Evolutionary conservation across 1,139 yeast genomes (phyloP).

Genomic region (Suhomyces yuchorum): DNA sequence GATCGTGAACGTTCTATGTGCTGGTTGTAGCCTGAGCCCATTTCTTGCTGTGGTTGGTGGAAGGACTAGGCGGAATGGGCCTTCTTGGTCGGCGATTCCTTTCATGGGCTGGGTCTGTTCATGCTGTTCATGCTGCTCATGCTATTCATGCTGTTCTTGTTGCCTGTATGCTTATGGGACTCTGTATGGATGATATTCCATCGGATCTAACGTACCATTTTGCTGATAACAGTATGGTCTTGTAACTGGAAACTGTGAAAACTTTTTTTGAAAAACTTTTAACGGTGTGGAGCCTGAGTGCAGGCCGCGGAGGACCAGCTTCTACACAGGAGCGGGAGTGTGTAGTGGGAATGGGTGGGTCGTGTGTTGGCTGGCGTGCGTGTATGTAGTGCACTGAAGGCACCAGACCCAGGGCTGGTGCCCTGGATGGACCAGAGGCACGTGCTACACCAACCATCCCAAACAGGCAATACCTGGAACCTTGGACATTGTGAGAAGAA

Average conservation of each 20-base stretch:
- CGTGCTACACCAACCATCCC: not conserved
- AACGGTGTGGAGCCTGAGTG: slow-evolving; percentile 11
- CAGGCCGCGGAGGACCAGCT: slow-evolving; percentile 5
- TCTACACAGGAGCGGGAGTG: slow-evolving; percentile 6
- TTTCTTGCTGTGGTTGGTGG: too few species aligned
- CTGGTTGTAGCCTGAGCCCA: too few species aligned
- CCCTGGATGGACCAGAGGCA: not conserved
- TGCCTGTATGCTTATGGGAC: not conserved
- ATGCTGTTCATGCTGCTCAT: not conserved
- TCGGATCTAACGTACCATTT: slow-evolving; percentile 31
- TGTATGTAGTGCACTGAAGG: not conserved
- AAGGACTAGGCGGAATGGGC: too few species aligned
- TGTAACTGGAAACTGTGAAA: slow-evolving; percentile 13
- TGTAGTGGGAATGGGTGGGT: not conserved
- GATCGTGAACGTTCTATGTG: too few species aligned
- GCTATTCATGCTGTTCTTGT: not conserved
- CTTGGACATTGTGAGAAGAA: too few species aligned
- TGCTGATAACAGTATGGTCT: slow-evolving; percentile 25
- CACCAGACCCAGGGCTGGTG: slow-evolving; percentile 7
- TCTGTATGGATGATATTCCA: slow-evolving; percentile 4
- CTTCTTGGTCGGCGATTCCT: too few species aligned
- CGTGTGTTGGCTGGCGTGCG: slow-evolving; percentile 1
- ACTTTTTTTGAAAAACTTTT: slow-evolving; percentile 16
- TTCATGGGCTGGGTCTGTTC: not conserved
- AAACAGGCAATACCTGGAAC: not conserved